These are phyloP conservation scores for Fusarium pseudocircinatum DNA, from an alignment of 2,329 filamentous ascomycete species.

Conservation along the genomic window DNA sequence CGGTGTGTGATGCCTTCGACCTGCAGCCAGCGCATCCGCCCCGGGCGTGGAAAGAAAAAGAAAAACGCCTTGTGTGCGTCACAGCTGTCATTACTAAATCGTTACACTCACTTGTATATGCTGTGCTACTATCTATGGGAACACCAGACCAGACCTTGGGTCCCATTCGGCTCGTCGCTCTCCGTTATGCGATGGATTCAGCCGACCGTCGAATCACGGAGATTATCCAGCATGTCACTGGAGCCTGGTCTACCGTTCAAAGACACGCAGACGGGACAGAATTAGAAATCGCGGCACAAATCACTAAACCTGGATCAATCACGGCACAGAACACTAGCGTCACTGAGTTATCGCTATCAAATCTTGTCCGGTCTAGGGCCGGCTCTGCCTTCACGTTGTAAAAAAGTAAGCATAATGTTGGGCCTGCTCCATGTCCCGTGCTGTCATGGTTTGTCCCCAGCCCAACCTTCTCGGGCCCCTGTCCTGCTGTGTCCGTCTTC, in stretches of 20 bases:
- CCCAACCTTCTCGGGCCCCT: not conserved
- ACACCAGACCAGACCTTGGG: not conserved
- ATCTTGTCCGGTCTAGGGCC: not conserved
- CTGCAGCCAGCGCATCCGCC: slow-evolving; percentile 7
- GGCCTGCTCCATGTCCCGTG: not conserved
- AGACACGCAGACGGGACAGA: not conserved
- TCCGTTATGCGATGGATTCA: slow-evolving; percentile 4
- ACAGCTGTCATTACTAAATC: slow-evolving; percentile 3
- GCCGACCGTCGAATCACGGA: slow-evolving; percentile 21
- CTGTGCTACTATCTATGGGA: not conserved
- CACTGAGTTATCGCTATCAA: not conserved
- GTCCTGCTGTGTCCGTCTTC: not conserved
- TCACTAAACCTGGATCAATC: not conserved
- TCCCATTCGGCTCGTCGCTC: not conserved
- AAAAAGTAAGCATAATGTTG: slow-evolving; percentile 30
- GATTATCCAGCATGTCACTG: slow-evolving; percentile 9
- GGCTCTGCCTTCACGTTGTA: not conserved
- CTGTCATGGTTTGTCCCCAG: not conserved
- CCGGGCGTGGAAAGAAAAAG: not conserved
- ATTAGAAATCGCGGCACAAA: slow-evolving; percentile 11
- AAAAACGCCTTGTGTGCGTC: slow-evolving; percentile 21
- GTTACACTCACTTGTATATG: not conserved
- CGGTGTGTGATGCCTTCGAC: slow-evolving; percentile 31
- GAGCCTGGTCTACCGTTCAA: not conserved
- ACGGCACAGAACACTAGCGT: not conserved